A percentile compares a stretch with the other conserved stretches of the same genome.
These are phyloP conservation scores for Vitis hybrid DNA, from an alignment of 177 flowering plant species.

Conservation along the genomic window DNA sequence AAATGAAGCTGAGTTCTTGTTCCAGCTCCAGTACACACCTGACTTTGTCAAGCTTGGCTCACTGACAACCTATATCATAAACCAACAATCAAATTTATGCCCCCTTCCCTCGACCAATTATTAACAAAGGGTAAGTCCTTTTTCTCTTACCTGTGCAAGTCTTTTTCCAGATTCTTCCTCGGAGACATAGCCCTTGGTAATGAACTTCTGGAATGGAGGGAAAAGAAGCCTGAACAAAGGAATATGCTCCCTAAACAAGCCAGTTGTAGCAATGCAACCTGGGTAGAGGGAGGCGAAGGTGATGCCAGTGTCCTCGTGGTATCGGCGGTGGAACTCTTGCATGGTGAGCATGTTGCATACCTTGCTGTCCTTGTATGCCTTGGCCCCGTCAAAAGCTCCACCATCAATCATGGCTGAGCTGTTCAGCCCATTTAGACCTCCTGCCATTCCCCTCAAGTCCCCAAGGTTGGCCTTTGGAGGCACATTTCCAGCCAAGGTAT, in stretches of 20 bases:
- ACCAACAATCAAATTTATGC: slow-evolving; percentile 11
- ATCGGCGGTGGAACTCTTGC: slow-evolving; percentile 97
- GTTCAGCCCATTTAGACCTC: slow-evolving; percentile 82
- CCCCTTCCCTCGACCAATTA: too few relatives aligned
- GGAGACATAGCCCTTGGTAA: slow-evolving; percentile 93
- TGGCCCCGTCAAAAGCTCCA: slow-evolving; percentile 92
- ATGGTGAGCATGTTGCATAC: slow-evolving; percentile 99
- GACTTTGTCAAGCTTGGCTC: slow-evolving; percentile 95
- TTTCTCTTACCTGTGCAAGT: slow-evolving; percentile 76
- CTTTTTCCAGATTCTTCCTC: slow-evolving; percentile 94
- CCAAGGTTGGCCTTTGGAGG: slow-evolving; percentile 99
- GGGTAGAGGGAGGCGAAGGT: slow-evolving; percentile 94
- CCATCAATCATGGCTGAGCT: slow-evolving; percentile 95
- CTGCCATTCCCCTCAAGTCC: slow-evolving; percentile 85
- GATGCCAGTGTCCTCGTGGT: slow-evolving; percentile 90
- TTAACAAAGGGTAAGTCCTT: not conserved
- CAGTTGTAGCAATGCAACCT: slow-evolving; percentile 96
- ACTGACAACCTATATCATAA: slow-evolving; percentile 64
- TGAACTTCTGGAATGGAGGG: slow-evolving; percentile 98
- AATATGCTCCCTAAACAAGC: slow-evolving; percentile 90
- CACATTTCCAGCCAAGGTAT: slow-evolving; percentile 96
- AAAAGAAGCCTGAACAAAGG: slow-evolving; percentile 88
- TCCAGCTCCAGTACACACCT: slow-evolving; percentile 99
- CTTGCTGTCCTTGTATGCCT: slow-evolving; percentile 99
- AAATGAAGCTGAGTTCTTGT: slow-evolving; percentile 85